Evolutionary conservation across 352 stramenopile species (phyloP).

Genomic region (Phytophthora melonis): DNA sequence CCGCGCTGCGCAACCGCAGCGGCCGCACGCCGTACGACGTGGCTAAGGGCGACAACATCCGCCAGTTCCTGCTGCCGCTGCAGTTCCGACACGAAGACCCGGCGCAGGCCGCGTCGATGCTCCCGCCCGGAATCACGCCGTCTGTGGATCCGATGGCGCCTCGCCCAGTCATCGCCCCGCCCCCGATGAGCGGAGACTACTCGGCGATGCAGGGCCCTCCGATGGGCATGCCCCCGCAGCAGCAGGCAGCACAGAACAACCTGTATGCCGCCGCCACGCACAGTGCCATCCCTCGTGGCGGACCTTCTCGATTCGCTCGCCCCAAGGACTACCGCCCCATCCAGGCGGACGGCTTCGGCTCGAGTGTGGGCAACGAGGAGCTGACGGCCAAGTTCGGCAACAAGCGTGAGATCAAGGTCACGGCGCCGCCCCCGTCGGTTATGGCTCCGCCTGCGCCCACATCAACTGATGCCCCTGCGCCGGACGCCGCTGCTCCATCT

Average conservation of each 20-base stretch:
- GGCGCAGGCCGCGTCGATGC: constrained; percentile 56
- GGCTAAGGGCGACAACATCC: constrained; percentile 85
- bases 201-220: constrained; percentile 31
- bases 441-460: constrained; percentile 23
- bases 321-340: constrained; percentile 85
- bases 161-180: constrained; percentile 69
- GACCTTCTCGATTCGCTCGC: constrained; percentile 58
- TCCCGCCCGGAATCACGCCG: constrained; percentile 82
- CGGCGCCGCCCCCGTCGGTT: constrained; percentile 67
- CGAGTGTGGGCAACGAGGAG: constrained; percentile 89
- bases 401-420: constrained; percentile 82
- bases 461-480: constrained; percentile 12
- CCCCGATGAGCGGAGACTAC: constrained; percentile 70
- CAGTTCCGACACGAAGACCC: constrained; percentile 91
- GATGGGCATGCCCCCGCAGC: constrained; percentile 37
- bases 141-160: constrained; percentile 74
- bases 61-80: constrained; percentile 86
- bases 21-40: constrained; percentile 86
- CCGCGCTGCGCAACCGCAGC: constrained; percentile 81
- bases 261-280: constrained; percentile 84
- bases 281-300: constrained; percentile 79
- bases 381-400: constrained; percentile 93
- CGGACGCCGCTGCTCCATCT: constrained; percentile 4
- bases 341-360: constrained; percentile 90
- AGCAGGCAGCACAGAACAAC: constrained; percentile 56